These are phyloP conservation scores for Trichosporon sp. DNA, from an alignment of 1,284 basidiomycete species.

Conservation along the genomic window DNA sequence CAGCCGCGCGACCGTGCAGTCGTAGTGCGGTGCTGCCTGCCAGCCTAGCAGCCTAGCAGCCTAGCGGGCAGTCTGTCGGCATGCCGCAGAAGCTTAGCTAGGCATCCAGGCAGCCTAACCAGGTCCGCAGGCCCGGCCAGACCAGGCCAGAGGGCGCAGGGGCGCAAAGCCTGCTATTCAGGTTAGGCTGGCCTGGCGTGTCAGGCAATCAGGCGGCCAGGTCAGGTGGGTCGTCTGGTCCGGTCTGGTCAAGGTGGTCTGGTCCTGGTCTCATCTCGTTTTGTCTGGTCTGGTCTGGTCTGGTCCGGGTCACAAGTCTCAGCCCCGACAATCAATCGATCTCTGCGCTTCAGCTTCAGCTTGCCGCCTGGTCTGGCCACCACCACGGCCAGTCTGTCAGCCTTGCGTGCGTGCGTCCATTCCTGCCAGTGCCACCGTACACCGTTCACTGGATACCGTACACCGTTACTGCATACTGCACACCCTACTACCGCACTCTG, in stretches of 20 bases:
- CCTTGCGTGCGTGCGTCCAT: background rate
- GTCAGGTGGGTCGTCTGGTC: too few species aligned
- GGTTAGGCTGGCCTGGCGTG: background rate
- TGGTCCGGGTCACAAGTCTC: background rate
- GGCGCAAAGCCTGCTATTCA: background rate
- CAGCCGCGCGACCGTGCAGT: background rate
- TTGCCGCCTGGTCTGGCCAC: too few species aligned
- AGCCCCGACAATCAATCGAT: background rate
- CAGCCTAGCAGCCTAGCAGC: too few species aligned
- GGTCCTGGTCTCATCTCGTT: background rate
- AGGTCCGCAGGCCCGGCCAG: background rate
- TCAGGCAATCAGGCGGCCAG: too few species aligned
- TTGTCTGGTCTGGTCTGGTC: background rate
- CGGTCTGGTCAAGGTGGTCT: background rate
- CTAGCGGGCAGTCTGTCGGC: too few species aligned
- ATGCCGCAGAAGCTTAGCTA: too few species aligned
- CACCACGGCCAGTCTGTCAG: background rate
- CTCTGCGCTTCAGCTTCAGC: too few species aligned
- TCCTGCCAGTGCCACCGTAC: too few species aligned
- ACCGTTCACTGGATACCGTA: background rate
- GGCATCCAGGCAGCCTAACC: background rate
- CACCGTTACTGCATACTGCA: too few species aligned
- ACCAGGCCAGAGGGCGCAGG: too few species aligned
- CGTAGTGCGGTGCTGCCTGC: background rate
- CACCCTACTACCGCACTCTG: too few species aligned